A percentile compares a stretch with the other conserved stretches of the same genome.
Evolutionary conservation across 345 rosid genomes (phyloP).

Genomic region (Salix arbutifolia): DNA sequence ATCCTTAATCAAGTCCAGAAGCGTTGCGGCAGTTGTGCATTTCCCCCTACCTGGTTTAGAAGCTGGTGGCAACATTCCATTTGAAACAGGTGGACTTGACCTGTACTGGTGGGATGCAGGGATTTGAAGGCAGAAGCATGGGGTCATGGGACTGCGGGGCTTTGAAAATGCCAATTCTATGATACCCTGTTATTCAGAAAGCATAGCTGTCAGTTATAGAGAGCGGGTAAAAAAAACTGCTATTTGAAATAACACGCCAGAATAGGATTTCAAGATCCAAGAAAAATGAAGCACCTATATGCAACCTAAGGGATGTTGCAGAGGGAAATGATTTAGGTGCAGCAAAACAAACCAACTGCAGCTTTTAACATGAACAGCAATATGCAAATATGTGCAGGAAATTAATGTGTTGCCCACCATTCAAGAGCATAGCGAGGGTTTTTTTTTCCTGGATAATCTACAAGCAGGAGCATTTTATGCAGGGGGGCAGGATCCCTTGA

Average conservation of each 20-base stretch:
- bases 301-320: neutral
- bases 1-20: conserved; percentile 79
- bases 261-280: neutral
- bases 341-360: neutral
- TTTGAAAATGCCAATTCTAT: conserved; percentile 76
- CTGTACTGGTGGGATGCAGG: conserved; percentile 44
- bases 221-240: neutral
- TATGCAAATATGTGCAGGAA: neutral
- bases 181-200: conserved; percentile 55
- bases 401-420: neutral
- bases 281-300: neutral
- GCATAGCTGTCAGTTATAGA: neutral
- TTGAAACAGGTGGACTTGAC: conserved; percentile 53
- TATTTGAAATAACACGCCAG: neutral
- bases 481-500: neutral
- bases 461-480: neutral
- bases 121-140: conserved; percentile 87
- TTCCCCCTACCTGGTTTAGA: conserved; percentile 73
- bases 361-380: neutral
- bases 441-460: neutral
- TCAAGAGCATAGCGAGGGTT: neutral
- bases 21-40: conserved; percentile 60
- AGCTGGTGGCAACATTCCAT: conserved; percentile 68
- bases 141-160: conserved; percentile 62
- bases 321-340: neutral